These are phyloP conservation scores for Ophiosphaerella korrae DNA, from an alignment of 2,329 filamentous ascomycete genomes.

Conservation along the genomic window DNA sequence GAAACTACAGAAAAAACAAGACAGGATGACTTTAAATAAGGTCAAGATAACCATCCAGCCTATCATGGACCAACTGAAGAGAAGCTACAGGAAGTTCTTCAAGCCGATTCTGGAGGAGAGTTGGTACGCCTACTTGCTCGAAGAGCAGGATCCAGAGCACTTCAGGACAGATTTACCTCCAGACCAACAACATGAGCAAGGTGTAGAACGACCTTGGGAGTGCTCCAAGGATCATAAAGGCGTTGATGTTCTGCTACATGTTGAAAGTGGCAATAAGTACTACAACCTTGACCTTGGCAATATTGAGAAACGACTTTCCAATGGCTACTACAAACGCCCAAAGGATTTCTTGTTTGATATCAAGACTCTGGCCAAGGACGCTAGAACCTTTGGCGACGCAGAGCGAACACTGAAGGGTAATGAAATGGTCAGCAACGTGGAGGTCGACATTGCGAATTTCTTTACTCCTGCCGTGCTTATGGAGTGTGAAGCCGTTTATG, in stretches of 20 bases:
- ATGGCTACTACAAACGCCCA: slow-evolving; percentile 92
- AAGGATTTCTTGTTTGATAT: slow-evolving; percentile 90
- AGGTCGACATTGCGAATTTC: slow-evolving; percentile 85
- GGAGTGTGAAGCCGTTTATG: slow-evolving; percentile 83
- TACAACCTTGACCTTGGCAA: slow-evolving; percentile 93
- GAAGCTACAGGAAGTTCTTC: slow-evolving; percentile 86
- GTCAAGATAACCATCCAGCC: slow-evolving; percentile 89
- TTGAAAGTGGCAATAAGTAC: slow-evolving; percentile 79
- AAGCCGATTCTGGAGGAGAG: slow-evolving; percentile 73
- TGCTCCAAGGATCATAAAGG: slow-evolving; percentile 80
- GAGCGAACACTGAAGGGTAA: slow-evolving; percentile 85
- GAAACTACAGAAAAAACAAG: slow-evolving; percentile 78
- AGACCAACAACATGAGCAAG: slow-evolving; percentile 60
- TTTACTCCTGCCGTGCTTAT: slow-evolving; percentile 63
- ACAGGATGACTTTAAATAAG: slow-evolving; percentile 81
- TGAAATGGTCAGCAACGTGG: slow-evolving; percentile 89
- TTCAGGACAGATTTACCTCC: slow-evolving; percentile 65
- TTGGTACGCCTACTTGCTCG: slow-evolving; percentile 79
- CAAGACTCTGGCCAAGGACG: slow-evolving; percentile 81
- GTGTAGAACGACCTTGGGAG: slow-evolving; percentile 72
- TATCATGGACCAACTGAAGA: slow-evolving; percentile 96
- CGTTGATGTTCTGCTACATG: slow-evolving; percentile 75
- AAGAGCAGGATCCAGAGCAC: slow-evolving; percentile 76
- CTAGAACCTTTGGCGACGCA: slow-evolving; percentile 79
- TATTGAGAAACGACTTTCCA: slow-evolving; percentile 94